These are phyloP conservation scores for Pyracantha coccinea DNA, from an alignment of 331 rosid species.

Conservation along the genomic window DNA sequence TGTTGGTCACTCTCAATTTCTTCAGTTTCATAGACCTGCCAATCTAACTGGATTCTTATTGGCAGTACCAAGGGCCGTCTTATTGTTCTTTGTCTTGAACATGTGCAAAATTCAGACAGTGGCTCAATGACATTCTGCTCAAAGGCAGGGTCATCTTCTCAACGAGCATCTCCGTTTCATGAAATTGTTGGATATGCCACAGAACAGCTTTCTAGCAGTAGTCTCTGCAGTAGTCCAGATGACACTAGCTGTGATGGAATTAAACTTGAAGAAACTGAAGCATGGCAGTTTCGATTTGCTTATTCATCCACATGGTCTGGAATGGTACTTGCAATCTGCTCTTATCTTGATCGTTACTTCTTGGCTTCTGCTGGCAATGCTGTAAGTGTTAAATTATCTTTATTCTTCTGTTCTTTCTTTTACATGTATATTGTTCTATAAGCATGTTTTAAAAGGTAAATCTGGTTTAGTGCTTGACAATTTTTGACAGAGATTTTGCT, in stretches of 20 bases:
- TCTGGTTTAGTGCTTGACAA: not conserved
- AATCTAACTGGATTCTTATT: constrained; percentile 31
- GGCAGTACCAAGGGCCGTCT: constrained; percentile 85
- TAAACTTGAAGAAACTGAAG: constrained; percentile 82
- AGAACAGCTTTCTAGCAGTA: constrained; percentile 78
- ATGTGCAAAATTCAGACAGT: constrained; percentile 84
- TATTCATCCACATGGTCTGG: constrained; percentile 54
- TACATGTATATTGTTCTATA: not conserved
- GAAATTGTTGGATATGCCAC: constrained; percentile 71
- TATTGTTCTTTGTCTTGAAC: constrained; percentile 81
- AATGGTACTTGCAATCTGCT: constrained; percentile 78
- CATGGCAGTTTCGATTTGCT: constrained; percentile 81
- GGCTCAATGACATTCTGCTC: constrained; percentile 81
- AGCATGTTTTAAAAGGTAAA: not conserved
- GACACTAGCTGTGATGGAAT: constrained; percentile 81
- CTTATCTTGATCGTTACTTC: constrained; percentile 89
- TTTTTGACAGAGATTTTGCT: constrained; percentile 22
- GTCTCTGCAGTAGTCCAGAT: constrained; percentile 85
- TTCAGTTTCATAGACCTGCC: not conserved
- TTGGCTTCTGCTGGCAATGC: constrained; percentile 85
- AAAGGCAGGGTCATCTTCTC: constrained; percentile 73
- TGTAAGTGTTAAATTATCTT: constrained; percentile 44
- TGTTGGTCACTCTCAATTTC: not conserved
- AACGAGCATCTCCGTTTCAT: constrained; percentile 60
- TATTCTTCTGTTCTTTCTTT: not conserved